Conservation (phyloP, 108 stramenopile species). For the Pseudonitzschia pungens region DNA sequence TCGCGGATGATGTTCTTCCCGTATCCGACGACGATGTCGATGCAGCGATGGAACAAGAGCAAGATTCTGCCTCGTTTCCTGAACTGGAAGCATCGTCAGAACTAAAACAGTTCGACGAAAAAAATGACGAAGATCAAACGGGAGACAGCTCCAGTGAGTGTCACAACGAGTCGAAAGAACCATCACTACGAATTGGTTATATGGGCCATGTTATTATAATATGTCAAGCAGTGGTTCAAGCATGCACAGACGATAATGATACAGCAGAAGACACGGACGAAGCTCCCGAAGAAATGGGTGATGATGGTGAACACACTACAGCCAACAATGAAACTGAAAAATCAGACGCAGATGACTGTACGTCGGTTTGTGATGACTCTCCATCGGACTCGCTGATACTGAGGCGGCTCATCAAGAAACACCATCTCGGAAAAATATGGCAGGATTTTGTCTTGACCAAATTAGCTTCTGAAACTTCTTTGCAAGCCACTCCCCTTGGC, state of each 20-base stretch:
- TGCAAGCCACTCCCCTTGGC: constrained; percentile 86
- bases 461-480: constrained; percentile 72
- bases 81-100: neutral
- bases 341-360: neutral
- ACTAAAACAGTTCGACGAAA: neutral
- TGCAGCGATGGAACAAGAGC: constrained; percentile 49
- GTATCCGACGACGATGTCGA: constrained; percentile 79
- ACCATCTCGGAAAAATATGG: constrained; percentile 69
- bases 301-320: neutral
- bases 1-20: constrained; percentile 23
- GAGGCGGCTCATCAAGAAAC: constrained; percentile 40
- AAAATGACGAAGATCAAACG: neutral
- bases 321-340: neutral
- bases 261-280: neutral
- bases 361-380: neutral
- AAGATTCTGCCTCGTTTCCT: neutral
- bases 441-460: constrained; percentile 66
- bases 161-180: neutral
- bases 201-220: constrained; percentile 97
- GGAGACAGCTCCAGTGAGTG: neutral
- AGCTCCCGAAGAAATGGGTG: constrained; percentile 8
- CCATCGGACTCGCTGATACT: constrained; percentile 25
- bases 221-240: constrained; percentile 89
- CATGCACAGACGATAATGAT: constrained; percentile 49
- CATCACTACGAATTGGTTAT: constrained; percentile 75